Conservation (phyloP, 1,284 basidiomycete genomes). For the Pyrrhoderma noxium region DNA sequence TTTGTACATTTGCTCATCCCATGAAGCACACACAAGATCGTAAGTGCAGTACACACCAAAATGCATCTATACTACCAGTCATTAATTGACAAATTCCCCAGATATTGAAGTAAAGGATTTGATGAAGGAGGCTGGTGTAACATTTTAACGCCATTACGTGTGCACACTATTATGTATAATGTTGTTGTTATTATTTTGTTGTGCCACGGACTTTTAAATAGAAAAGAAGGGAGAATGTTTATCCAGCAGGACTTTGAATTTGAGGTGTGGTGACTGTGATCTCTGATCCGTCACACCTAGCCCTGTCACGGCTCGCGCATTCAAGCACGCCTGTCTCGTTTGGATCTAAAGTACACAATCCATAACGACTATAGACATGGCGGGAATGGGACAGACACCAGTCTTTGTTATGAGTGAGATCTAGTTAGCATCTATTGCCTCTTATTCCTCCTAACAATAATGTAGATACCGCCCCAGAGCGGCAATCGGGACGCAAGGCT, state of each 20-base stretch:
- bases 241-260: no score
- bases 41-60: conserved; percentile 31
- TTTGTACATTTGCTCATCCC: conserved; percentile 42
- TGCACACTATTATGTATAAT: no score
- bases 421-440: neutral
- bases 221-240: no score
- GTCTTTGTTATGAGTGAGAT: conserved; percentile 40
- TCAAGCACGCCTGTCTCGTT: no score
- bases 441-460: neutral
- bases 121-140: conserved; percentile 30
- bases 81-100: conserved; percentile 18
- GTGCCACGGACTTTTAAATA: no score
- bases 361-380: neutral
- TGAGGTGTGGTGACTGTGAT: no score
- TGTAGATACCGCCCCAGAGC: conserved; percentile 85
- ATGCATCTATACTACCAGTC: neutral
- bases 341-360: no score
- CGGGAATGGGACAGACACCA: conserved; percentile 26
- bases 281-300: no score
- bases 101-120: conserved; percentile 40
- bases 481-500: conserved; percentile 91
- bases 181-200: no score
- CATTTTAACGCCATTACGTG: neutral
- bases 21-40: conserved; percentile 61
- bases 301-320: no score